phyloP scores from a whole-genome alignment of 169 alveolate species.

The Theileria equi region DNA sequence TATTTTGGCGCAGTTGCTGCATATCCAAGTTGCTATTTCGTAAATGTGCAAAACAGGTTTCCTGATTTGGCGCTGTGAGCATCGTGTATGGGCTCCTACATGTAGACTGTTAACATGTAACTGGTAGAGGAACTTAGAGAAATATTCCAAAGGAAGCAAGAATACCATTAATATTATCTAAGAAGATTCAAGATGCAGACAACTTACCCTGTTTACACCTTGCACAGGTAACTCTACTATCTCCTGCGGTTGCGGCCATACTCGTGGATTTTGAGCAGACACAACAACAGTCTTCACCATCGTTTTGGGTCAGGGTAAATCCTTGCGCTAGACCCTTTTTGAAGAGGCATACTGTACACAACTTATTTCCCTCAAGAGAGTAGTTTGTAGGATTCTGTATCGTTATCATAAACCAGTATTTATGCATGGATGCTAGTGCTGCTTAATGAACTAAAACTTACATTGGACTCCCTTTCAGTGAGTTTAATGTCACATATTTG shows the following conservation, averaged over 20 bases:
- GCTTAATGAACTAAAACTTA: too few relatives aligned
- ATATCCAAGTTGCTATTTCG: conserved; percentile 6
- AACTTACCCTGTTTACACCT: conserved; percentile 21
- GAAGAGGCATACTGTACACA: conserved; percentile 14
- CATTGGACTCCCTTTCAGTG: conserved; percentile 4
- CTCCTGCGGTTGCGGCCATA: conserved; percentile 1
- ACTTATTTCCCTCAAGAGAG: conserved; percentile 16
- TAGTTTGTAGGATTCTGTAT: conserved; percentile 5
- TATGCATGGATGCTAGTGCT: too few relatives aligned
- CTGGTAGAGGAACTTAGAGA: too few relatives aligned
- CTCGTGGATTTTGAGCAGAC: conserved; percentile 19
- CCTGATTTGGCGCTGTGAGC: conserved; percentile 16
- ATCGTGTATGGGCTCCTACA: conserved; percentile 11
- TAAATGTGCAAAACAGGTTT: background rate
- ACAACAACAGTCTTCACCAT: conserved; percentile 2
- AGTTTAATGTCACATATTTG: conserved; percentile 12
- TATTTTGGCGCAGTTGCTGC: conserved; percentile 41
- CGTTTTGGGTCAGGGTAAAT: background rate
- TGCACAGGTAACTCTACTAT: conserved; percentile 7
- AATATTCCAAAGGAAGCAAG: too few relatives aligned
- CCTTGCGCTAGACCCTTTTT: background rate
- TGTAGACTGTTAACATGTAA: too few relatives aligned
- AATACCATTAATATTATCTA: too few relatives aligned
- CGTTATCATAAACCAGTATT: too few relatives aligned
- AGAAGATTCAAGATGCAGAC: too few relatives aligned